phyloP scores from a whole-genome alignment of 1,139 yeast species.

The Yamadazyma triangularis region DNA sequence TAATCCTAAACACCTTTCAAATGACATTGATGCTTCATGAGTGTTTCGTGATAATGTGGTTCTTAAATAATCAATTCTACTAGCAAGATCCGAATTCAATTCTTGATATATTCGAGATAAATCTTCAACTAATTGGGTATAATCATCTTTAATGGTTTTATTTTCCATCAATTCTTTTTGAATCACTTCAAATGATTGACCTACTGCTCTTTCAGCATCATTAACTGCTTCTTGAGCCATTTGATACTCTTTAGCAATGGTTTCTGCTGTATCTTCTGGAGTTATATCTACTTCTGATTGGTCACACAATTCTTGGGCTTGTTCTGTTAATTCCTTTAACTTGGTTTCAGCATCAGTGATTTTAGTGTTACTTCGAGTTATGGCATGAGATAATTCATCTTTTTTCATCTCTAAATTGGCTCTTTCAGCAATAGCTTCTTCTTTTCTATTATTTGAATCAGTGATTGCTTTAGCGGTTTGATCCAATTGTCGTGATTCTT shows the following conservation, averaged over 20 bases:
- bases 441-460: conserved; percentile 1
- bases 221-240: conserved; percentile 28
- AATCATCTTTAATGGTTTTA: conserved; percentile 23
- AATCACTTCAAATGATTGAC: conserved; percentile 34
- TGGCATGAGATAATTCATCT: not conserved
- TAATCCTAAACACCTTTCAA: conserved; percentile 54
- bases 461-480: conserved; percentile 1
- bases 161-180: conserved; percentile 25
- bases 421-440: not conserved
- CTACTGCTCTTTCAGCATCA: conserved; percentile 34
- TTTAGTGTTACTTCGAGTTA: not conserved
- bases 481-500: conserved; percentile 6
- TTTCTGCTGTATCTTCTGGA: conserved; percentile 30
- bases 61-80: conserved; percentile 47
- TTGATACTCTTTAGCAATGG: conserved; percentile 32
- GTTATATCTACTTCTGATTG: conserved; percentile 25
- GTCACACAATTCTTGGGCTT: conserved; percentile 29
- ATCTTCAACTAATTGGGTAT: conserved; percentile 21
- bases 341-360: conserved; percentile 8
- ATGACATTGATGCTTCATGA: conserved; percentile 37
- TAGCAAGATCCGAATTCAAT: conserved; percentile 34
- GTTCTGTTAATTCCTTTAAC: conserved; percentile 5
- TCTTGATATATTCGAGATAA: conserved; percentile 20
- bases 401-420: not conserved
- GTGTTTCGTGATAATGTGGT: conserved; percentile 36